Base-by-base conservation (phyloP, 257 asterid species). In the Parsonsia alboflavescens region DNA sequence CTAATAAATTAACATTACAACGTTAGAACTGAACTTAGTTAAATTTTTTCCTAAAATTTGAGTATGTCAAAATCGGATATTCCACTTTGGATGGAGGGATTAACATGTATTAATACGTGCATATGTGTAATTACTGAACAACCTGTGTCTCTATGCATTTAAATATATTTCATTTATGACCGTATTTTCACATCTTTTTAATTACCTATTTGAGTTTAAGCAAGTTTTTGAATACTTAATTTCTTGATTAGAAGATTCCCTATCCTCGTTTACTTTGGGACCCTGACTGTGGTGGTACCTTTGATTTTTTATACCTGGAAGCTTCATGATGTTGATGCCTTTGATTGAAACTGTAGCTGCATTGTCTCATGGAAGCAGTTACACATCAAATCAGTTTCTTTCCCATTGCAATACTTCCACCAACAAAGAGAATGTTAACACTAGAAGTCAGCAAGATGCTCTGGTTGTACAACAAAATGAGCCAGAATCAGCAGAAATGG, bases 361-460 rank as follows among this genome's bases (percentile, higher is more conserved):
- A 26, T 68, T 89, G 69, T 82, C 91, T 81, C 86, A 81, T 77
- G 86, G 84, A 75, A 80, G 78, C 83, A 72, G 88, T 75, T 83
- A 77, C 28, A 76, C 80, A 46, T 68, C 87, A 42, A 78, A 82
- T 80, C 90, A 82, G 64, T 83, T 85, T 85, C 84, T 79, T 76
- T 74, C 86, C 5, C 91, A 84, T 54, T 90, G 93, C 96, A 84
- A 88, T 77, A 85, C 85, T 61, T 78, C 93, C 21, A 77, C 81
- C 70, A 85, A 79, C 21, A 86, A 85, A 4, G 96, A 88, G 79
- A 81, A 73, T 75, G 75, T 48, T 77, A 85, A 71, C 73, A 74
- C 77, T 72, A 89, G 72, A 73, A 84, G 81, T 71, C 90, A 84
- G 74, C 87, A 82, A 80, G 89, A 83, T 75, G 39, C 78, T 62